Base-by-base conservation (phyloP, 768 basidiomycete species). In the Sporobolomyces phaffii region DNA sequence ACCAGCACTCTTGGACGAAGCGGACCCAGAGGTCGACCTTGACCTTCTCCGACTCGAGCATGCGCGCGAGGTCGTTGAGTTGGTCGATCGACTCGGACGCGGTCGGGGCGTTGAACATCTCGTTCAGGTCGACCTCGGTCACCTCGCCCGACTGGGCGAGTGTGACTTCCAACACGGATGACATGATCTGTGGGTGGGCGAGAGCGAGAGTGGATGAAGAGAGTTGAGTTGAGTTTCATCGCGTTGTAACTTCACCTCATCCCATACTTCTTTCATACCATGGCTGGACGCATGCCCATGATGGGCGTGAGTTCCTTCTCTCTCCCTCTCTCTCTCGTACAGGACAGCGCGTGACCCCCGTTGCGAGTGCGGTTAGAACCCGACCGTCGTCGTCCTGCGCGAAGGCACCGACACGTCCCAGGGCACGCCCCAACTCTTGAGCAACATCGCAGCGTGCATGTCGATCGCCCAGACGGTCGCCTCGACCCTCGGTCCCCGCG, bases 401-500 rank as follows among this genome's bases (percentile, higher is more conserved):
- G 70, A 71, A 49, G 73, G 73, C 8, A 73, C 73, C 18, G 73
- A 73, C 54, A 68, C 69, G 17, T 70, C 68, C 0, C 72, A 73
- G 53, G 63, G 69, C 22, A 68, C 60, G 7, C 65, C 62, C 6
- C 92, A 97, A 78, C 80, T 97, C 33, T 83, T 97, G 33, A 93
- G 90, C 59, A 98, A 97, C 79, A 99, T 97, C 77, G 86, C 90
- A 5, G 93, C 94, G 77, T 97, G 94, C 81, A 85, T 93, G 62
- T 91, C 93, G 22, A 87, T 99, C 72, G 80, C 93, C 51, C 85
- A 91, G 76, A 97, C 91, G 3, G 84, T 99, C 60, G 83, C 96
- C 26, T 91, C 85, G 62, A 98, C 96, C 36, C 85, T 99, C n/a
- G 96, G 96, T 18, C 96, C 96, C 11, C 82, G 96, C 65, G 96